These are phyloP conservation scores for Dillenia turbinata DNA, from an alignment of 164 flowering plant genomes.

Conservation along the genomic window DNA sequence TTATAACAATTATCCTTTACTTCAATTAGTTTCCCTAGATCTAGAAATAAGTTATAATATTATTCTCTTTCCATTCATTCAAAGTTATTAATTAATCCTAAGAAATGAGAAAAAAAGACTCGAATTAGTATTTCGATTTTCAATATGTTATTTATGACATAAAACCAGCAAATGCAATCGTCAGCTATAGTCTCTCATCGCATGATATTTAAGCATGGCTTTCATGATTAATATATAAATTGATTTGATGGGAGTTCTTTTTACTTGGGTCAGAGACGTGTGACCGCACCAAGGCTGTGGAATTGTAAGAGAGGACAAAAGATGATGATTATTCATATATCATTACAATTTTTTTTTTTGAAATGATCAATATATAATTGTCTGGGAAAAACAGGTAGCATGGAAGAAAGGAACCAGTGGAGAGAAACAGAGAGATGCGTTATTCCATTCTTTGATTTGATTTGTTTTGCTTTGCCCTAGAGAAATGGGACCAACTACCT, in stretches of 20 bases:
- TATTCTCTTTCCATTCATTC: too few species aligned
- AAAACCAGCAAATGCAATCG: too few species aligned
- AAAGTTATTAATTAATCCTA: too few species aligned
- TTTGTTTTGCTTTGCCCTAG: slow-evolving; percentile 21
- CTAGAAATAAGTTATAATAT: too few species aligned
- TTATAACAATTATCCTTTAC: too few species aligned
- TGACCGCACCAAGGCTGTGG: slow-evolving; percentile 25
- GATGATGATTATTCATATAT: slow-evolving; percentile 50
- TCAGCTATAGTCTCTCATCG: too few species aligned
- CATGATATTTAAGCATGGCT: too few species aligned
- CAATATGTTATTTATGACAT: too few species aligned
- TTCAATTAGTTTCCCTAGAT: too few species aligned
- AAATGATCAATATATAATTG: slow-evolving; percentile 20
- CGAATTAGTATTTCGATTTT: too few species aligned
- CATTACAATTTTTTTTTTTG: slow-evolving; percentile 44
- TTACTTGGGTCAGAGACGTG: slow-evolving; percentile 26
- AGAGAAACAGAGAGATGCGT: slow-evolving; percentile 15
- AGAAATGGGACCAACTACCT: slow-evolving; percentile 49
- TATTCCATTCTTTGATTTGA: slow-evolving; percentile 28
- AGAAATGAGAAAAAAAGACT: too few species aligned
- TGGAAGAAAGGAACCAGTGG: slow-evolving; percentile 32
- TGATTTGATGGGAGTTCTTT: not conserved
- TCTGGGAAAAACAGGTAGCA: slow-evolving; percentile 28
- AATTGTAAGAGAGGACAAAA: slow-evolving; percentile 24
- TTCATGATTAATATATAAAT: too few species aligned